Conservation (phyloP, 371 early-diverging fungal genomes). For the Quaeritorhiza haematococci region DNA sequence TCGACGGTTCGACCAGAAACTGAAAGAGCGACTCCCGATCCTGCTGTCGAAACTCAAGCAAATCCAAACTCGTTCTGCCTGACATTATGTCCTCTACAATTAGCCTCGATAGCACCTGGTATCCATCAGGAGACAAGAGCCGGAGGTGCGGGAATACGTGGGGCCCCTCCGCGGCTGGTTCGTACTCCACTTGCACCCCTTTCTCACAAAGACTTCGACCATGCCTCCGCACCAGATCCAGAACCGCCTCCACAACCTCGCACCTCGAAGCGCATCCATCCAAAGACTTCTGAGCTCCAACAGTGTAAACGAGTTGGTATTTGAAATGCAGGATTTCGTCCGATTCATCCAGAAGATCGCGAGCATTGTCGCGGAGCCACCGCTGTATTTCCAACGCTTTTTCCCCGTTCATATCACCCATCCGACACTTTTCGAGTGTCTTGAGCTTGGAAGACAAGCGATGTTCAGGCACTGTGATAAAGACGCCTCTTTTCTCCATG, state of each 20-base stretch:
- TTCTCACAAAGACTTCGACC: not conserved
- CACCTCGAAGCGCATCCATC: no score
- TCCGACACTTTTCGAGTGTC: not conserved
- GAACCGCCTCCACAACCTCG: not conserved
- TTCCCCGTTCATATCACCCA: not conserved
- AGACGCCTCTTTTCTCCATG: not conserved
- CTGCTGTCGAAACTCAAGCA: not conserved
- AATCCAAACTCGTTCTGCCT: no score
- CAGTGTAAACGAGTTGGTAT: slow-evolving; percentile 23
- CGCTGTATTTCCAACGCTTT: not conserved
- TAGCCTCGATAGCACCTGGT: not conserved
- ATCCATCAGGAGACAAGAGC: no score
- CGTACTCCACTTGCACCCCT: no score
- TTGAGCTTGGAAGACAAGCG: slow-evolving; percentile 18
- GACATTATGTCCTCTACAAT: not conserved
- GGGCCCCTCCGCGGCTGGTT: no score
- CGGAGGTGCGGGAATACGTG: not conserved
- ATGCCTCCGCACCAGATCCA: not conserved
- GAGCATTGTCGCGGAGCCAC: not conserved
- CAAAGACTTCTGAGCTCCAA: slow-evolving; percentile 3
- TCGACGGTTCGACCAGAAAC: not conserved
- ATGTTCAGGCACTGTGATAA: slow-evolving; percentile 14
- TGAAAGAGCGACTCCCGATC: not conserved
- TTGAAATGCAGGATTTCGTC: slow-evolving; percentile 13
- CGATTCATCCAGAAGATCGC: slow-evolving; percentile 10